Percentiles rank a stretch among this genome's conserved stretches.
These are phyloP conservation scores for Colletotrichum costaricense DNA, from an alignment of 2,329 filamentous ascomycete species.

Conservation along the genomic window DNA sequence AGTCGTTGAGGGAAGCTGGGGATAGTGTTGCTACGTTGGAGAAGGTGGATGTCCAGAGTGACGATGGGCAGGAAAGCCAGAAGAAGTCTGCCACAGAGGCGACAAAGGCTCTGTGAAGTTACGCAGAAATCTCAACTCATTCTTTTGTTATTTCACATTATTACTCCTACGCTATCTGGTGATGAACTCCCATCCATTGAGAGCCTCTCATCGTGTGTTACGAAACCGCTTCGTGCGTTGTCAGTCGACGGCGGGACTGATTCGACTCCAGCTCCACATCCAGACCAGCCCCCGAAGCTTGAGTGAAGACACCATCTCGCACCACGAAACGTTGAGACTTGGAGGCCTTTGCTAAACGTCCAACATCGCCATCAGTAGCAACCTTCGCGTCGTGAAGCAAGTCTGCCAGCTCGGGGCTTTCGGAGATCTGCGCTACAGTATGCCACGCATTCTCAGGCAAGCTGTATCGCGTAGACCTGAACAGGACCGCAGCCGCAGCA, in stretches of 20 bases:
- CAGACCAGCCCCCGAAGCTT: neutral
- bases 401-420: neutral
- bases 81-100: neutral
- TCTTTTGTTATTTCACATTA: neutral
- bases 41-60: slow-evolving; percentile 2
- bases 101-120: neutral
- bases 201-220: neutral
- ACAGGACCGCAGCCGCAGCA: neutral
- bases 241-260: neutral
- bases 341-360: neutral
- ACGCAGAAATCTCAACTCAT: neutral
- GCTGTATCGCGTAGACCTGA: neutral
- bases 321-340: neutral
- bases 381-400: neutral
- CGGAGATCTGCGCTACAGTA: slow-evolving; percentile 6
- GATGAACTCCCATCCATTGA: too few relatives aligned
- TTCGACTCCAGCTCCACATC: neutral
- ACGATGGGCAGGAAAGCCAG: neutral
- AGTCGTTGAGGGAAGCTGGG: neutral
- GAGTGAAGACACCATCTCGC: neutral
- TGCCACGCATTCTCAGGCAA: slow-evolving; percentile 1
- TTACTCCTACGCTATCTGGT: too few relatives aligned
- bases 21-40: slow-evolving; percentile 5
- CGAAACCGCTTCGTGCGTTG: neutral
- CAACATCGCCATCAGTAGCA: neutral